Base-by-base conservation (phyloP, 345 rosid species). In the Populus pruinosa region DNA sequence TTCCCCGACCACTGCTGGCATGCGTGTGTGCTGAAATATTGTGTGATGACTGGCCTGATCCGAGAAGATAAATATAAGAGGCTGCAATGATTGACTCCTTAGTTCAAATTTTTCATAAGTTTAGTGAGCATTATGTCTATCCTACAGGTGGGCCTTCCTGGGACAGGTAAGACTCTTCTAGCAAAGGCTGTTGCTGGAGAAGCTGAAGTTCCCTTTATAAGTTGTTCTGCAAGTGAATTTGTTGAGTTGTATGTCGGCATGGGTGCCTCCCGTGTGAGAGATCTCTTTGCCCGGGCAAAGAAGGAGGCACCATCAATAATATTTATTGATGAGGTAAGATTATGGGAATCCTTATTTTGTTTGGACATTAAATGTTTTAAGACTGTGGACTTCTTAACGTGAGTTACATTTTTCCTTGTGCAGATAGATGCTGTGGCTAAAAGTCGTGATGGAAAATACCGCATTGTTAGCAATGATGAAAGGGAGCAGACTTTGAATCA, bases 231-330 rank as follows among this genome's bases (percentile, higher is more conserved):
- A 50, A 95, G 98, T 79, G 99, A 95, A 87, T 95, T 95, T 77
- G 96, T 95, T 5, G 97, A 95, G 87, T 79, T 95, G 75, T 93
- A 93, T 81, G 96, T 95, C 77, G 99, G 98, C 71, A 94, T 94
- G 98, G 98, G 99, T n/a, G 99, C 98, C 36, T 96, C 98, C 66
- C 97, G 97, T 61, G 99, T 94, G 73, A 88, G 99, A 83, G 99
- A 92, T 82, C 94, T 96, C 43, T 96, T 96, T 85, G 92, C 97
- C 62, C 84, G 93, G 81, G 99, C 98, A 70, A 96, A 94, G 89
- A 96, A 96, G 87, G 99, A 89, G 72, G 97, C 99, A 82, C 99
- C 97, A 31, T 94, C 97, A 17, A 94, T 96, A 64, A 90, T 92
- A 70, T 96, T 96, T 75, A 96, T 96, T 63, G 99, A 96, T 74